A percentile compares a stretch with the other conserved stretches of the same genome.
Conservation (phyloP, 306 rosid species). For the Quercus parvula region DNA sequence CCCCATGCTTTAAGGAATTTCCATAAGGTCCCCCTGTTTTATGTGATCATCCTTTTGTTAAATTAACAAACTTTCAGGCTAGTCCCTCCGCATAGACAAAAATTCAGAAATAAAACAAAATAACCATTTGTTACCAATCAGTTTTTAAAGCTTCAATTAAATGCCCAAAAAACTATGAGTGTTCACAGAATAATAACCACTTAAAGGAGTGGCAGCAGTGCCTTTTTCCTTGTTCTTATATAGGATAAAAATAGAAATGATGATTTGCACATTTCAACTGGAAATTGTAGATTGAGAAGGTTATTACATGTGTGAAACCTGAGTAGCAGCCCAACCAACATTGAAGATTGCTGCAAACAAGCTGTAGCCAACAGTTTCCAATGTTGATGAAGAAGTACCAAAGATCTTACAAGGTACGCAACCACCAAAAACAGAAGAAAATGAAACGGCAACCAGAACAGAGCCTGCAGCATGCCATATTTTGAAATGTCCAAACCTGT, state of each 20-base stretch:
- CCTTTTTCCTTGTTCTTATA: neutral
- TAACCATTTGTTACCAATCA: neutral
- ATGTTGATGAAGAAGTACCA: conserved; percentile 43
- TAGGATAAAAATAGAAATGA: neutral
- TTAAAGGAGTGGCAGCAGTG: neutral
- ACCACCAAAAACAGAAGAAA: conserved; percentile 95
- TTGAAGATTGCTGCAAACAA: conserved; percentile 89
- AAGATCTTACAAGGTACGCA: conserved; percentile 76
- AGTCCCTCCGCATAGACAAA: neutral
- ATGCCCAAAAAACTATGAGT: neutral
- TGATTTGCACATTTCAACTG: neutral
- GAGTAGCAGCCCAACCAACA: conserved; percentile 97
- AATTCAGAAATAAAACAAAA: neutral
- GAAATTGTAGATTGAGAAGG: conserved; percentile 19
- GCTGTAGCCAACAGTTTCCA: conserved; percentile 81
- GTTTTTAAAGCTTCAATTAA: neutral
- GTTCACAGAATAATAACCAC: neutral
- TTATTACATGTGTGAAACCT: conserved; percentile 93
- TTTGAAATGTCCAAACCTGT: conserved; percentile 92
- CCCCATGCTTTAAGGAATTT: neutral
- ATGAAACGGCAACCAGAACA: conserved; percentile 84
- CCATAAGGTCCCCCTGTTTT: neutral
- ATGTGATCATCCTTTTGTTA: neutral
- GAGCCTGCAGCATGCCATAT: conserved; percentile 99
- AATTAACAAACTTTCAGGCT: neutral